A percentile compares a stretch with the other conserved stretches of the same genome.
phyloP scores from a whole-genome alignment of 2,329 filamentous ascomycete genomes.

The Remersonia thermophila region DNA sequence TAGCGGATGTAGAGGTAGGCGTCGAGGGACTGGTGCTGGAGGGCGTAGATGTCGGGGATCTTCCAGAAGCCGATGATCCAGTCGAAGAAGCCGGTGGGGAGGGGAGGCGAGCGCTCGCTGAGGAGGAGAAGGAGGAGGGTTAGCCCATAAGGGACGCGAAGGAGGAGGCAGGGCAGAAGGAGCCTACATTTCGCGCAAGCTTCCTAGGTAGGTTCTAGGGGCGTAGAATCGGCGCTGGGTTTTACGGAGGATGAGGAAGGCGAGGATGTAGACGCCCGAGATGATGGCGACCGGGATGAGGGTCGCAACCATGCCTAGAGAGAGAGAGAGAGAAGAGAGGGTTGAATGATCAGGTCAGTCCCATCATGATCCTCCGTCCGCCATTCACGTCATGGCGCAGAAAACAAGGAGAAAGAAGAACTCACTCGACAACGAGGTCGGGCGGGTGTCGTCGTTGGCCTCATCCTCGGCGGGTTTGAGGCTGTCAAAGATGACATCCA shows the following conservation, averaged over 20 bases:
- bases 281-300: slow-evolving; percentile 27
- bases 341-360: no score
- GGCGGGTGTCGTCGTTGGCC: background rate
- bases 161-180: no score
- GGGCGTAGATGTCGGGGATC: slow-evolving; percentile 61
- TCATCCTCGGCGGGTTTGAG: no score
- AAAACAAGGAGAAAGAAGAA: no score
- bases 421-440: slow-evolving; percentile 16
- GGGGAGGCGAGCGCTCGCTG: slow-evolving; percentile 44
- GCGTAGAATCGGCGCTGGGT: slow-evolving; percentile 37
- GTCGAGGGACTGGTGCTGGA: slow-evolving; percentile 87
- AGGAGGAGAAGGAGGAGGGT: no score
- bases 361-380: no score
- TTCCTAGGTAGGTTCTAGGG: slow-evolving; percentile 38
- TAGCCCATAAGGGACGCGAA: no score
- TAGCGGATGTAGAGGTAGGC: slow-evolving; percentile 86
- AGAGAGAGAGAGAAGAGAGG: no score
- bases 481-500: slow-evolving; percentile 7
- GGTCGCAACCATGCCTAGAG: slow-evolving; percentile 33
- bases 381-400: no score
- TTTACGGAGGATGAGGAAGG: slow-evolving; percentile 34
- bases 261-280: slow-evolving; percentile 28
- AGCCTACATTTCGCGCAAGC: slow-evolving; percentile 28
- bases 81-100: slow-evolving; percentile 50
- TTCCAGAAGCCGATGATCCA: slow-evolving; percentile 58